Percentiles rank a stretch among this genome's conserved stretches.
These are phyloP conservation scores for Leishmania braziliensis DNA, from an alignment of 208 protist genomes.

Conservation along the genomic window DNA sequence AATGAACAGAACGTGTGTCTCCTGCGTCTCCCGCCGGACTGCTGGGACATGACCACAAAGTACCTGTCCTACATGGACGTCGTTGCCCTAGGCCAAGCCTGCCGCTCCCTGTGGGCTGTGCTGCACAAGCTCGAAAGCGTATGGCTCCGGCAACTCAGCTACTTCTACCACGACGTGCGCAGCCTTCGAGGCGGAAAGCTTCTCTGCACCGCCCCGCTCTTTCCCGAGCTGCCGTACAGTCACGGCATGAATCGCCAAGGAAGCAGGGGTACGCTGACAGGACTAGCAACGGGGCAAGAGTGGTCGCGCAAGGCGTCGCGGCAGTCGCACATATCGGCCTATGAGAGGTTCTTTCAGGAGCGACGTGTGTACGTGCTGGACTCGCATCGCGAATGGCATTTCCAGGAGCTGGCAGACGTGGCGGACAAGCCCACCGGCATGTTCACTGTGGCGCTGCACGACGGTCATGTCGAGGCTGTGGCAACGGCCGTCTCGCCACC, in stretches of 20 bases:
- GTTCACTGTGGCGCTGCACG: slow-evolving; percentile 56
- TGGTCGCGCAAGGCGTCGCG: neutral
- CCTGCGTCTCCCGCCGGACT: slow-evolving; percentile 44
- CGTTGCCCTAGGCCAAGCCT: slow-evolving; percentile 50
- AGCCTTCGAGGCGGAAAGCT: slow-evolving; percentile 54
- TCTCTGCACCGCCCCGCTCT: slow-evolving; percentile 51
- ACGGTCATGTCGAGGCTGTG: slow-evolving; percentile 18
- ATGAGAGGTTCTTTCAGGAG: slow-evolving; percentile 71
- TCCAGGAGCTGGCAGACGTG: slow-evolving; percentile 53
- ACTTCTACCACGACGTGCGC: slow-evolving; percentile 58
- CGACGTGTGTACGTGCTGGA: slow-evolving; percentile 73
- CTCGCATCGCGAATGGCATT: slow-evolving; percentile 68
- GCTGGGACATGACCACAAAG: slow-evolving; percentile 45
- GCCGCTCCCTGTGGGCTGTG: slow-evolving; percentile 42
- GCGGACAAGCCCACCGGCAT: slow-evolving; percentile 45
- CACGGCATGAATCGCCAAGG: neutral
- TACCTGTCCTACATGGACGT: slow-evolving; percentile 54
- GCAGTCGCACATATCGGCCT: slow-evolving; percentile 26
- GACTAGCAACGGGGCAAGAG: neutral
- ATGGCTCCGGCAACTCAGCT: slow-evolving; percentile 69
- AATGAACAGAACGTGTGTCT: slow-evolving; percentile 28
- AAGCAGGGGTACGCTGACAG: neutral
- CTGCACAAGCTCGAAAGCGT: slow-evolving; percentile 60
- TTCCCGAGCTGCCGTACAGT: slow-evolving; percentile 5
- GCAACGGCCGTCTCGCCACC: neutral